Base-by-base conservation (phyloP, 1,284 basidiomycete species). In the Tilletiopsis washingtonensis region DNA sequence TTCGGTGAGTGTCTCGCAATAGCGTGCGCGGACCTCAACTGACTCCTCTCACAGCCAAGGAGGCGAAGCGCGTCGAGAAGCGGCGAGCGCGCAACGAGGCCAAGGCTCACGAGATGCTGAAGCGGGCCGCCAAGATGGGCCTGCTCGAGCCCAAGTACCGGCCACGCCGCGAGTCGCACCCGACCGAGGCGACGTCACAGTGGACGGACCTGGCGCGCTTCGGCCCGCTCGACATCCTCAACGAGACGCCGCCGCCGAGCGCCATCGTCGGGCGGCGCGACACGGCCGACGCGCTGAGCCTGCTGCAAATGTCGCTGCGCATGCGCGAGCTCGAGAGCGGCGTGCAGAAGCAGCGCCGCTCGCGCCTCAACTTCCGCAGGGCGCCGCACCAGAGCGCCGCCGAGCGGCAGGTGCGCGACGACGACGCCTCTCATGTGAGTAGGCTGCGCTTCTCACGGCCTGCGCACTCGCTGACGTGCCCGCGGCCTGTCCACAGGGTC, bases 211-310 rank as follows among this genome's bases (percentile, higher is more conserved):
- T 59, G 14, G 44, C 34, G 19, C 49, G 46, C 11, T 54, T 60
- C 17, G 58, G 62, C 1, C 64, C 64, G 0, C 45, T 53, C 15
- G 64, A 63, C 37, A 32, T 67, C 20, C n/a, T 27, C 4, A 37
- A 50, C 12, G 66, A 69, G 45, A 64, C 56, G 17, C 66, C 66
- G 1, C 66, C 66, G 0, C 66, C 64, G 0, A 53, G 53, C 6
- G 64, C 66, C 0, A 60, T 69, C 19, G 64, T 61, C 3, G 66
- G 66, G 1, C 43, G 66, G 3, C 37, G 64, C 21, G 66, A 69
- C 44, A 63, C 62, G 34, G 47, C n/a, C 5, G 52, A 54, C 11
- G 38, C 52, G 3, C 9, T 54, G 11, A 29, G 21, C 19, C 43
- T 54, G 14, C 44, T 54, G 4, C 40, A 42, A 3, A 40, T 37